Conservation (phyloP, 2,329 filamentous ascomycete species). For the Xylariaceae sp. region DNA sequence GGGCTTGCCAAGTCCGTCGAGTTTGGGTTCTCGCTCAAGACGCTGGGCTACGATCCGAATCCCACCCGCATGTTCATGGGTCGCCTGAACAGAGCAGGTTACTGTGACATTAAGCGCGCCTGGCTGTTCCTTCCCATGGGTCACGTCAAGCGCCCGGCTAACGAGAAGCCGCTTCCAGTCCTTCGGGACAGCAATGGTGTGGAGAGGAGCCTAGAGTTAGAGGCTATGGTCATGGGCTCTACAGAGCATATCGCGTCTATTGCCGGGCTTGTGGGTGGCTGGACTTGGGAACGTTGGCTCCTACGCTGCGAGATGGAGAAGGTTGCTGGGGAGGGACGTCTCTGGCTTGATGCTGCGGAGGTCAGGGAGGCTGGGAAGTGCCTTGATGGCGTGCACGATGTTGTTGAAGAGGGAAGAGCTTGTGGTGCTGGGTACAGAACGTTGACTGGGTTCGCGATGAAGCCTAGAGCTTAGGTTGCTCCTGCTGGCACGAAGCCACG, state of each 20-base stretch:
- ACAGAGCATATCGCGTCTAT: conserved; percentile 71
- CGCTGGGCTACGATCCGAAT: conserved; percentile 81
- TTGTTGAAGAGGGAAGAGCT: conserved; percentile 62
- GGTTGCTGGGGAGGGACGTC: conserved; percentile 62
- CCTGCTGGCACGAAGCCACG: no score
- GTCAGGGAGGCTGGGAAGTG: conserved; percentile 57
- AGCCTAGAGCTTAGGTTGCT: conserved; percentile 41
- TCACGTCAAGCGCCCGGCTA: conserved; percentile 40
- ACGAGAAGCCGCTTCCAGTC: conserved; percentile 33
- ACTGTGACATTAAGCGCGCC: conserved; percentile 74
- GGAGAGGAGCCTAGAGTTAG: conserved; percentile 50
- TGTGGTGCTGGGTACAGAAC: conserved; percentile 60
- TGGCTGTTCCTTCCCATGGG: conserved; percentile 92
- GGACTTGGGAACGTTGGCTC: conserved; percentile 97
- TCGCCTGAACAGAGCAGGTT: conserved; percentile 72
- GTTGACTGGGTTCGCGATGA: conserved; percentile 62
- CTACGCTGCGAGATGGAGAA: conserved; percentile 83
- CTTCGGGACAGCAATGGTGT: conserved; percentile 34
- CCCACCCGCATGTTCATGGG: conserved; percentile 79
- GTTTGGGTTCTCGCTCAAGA: conserved; percentile 86
- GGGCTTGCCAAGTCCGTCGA: conserved; percentile 84
- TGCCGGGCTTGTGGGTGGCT: conserved; percentile 78
- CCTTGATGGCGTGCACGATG: conserved; percentile 57
- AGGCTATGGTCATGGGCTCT: conserved; percentile 64
- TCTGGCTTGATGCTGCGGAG: conserved; percentile 51